A percentile compares a stretch with the other conserved stretches of the same genome.
Evolutionary conservation across 73 alveolate species (phyloP).

Genomic region (Paramecium bursaria): DNA sequence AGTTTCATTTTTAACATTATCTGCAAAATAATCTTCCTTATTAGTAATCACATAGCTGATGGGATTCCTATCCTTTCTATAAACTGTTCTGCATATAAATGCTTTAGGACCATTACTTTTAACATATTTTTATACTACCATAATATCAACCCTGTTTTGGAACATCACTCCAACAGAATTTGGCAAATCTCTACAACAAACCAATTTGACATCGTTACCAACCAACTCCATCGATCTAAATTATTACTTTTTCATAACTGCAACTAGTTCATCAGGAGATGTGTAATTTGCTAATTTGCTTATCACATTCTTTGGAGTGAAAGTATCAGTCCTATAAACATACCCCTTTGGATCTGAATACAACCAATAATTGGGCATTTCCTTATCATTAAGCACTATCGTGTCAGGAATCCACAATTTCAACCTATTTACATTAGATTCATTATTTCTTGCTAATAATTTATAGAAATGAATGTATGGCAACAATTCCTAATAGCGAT

Average conservation of each 20-base stretch:
- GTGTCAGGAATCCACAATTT: conserved; percentile 95
- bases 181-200: conserved; percentile 63
- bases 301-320: conserved; percentile 77
- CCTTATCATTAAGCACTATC: conserved; percentile 88
- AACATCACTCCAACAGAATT: conserved; percentile 4
- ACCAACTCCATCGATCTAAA: conserved; percentile 54
- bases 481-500: conserved; percentile 14
- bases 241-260: conserved; percentile 71
- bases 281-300: conserved; percentile 81
- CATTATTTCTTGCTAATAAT: conserved; percentile 83
- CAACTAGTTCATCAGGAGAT: conserved; percentile 81
- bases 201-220: conserved; percentile 62
- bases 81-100: conserved; percentile 87
- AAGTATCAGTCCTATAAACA: conserved; percentile 88
- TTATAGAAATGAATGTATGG: conserved; percentile 80
- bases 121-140: conserved; percentile 89
- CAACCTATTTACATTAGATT: conserved; percentile 62
- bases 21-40: conserved; percentile 74
- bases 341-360: conserved; percentile 91
- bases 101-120: conserved; percentile 97
- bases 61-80: conserved; percentile 89
- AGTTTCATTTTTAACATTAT: conserved; percentile 78
- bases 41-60: conserved; percentile 85
- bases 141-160: conserved; percentile 57
- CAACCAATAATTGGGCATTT: conserved; percentile 89